These are phyloP conservation scores for Boletus rufocinnamomeus DNA, from an alignment of 768 basidiomycete genomes.

Conservation along the genomic window DNA sequence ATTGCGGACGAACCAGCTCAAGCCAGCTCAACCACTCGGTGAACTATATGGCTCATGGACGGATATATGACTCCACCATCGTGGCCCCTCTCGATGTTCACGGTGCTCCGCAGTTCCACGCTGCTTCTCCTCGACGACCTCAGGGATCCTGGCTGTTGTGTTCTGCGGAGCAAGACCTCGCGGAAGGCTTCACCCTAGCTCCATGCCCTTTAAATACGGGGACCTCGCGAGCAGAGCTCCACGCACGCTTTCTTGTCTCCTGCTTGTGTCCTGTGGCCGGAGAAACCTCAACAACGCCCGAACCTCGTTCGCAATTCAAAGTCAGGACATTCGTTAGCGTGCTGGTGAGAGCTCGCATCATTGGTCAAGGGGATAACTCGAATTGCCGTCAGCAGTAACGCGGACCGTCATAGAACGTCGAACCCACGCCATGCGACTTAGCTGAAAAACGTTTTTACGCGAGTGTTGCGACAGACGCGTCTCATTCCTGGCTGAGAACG, in stretches of 20 bases:
- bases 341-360: conserved; percentile 18
- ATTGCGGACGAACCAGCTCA: conserved; percentile 8
- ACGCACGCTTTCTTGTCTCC: conserved; percentile 27
- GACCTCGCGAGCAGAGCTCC: conserved; percentile 15
- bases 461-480: conserved; percentile 11
- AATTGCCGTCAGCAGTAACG: conserved; percentile 22
- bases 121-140: conserved; percentile 22
- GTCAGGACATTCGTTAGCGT: conserved; percentile 24
- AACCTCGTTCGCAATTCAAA: conserved; percentile 34
- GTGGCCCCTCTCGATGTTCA: conserved; percentile 8
- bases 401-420: conserved; percentile 13
- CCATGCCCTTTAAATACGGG: conserved; percentile 32
- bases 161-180: conserved; percentile 23
- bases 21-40: conserved; percentile 1
- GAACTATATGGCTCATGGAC: conserved; percentile 3
- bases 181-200: conserved; percentile 17
- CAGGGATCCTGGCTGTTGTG: conserved; percentile 21
- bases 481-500: conserved; percentile 10
- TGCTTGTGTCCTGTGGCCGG: conserved; percentile 26
- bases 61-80: conserved; percentile 18
- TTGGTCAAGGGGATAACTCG: conserved; percentile 10
- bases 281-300: conserved; percentile 27
- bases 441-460: conserved; percentile 24
- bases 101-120: conserved; percentile 25
- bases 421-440: conserved; percentile 14